Conservation (phyloP, 345 rosid species). For the Eucalyptus paniculata region DNA sequence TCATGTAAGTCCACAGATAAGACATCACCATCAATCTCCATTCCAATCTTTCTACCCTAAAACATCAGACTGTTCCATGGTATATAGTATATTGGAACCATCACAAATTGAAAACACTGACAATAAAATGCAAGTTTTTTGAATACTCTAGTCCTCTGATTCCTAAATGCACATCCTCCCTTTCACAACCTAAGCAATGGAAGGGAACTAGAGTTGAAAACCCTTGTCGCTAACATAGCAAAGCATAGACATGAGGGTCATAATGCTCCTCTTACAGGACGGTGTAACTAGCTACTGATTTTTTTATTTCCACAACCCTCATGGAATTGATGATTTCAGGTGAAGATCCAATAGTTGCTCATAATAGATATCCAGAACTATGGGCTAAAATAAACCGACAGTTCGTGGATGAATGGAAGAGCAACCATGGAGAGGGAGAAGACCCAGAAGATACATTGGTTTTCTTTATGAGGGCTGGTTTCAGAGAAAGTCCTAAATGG, state of each 20-base stretch:
- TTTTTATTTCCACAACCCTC: not conserved
- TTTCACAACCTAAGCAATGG: not conserved
- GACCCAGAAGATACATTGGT: slow-evolving; percentile 34
- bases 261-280: not conserved
- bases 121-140: not conserved
- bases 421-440: slow-evolving; percentile 3
- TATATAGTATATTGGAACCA: not conserved
- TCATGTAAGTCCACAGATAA: not conserved
- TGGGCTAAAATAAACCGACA: slow-evolving; percentile 69
- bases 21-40: not conserved
- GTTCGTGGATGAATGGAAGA: slow-evolving; percentile 59
- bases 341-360: slow-evolving; percentile 61
- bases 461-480: slow-evolving; percentile 72
- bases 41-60: not conserved
- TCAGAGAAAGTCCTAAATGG: slow-evolving; percentile 61
- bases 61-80: not conserved
- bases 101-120: not conserved
- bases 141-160: not conserved
- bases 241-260: not conserved
- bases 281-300: not conserved
- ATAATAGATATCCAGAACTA: slow-evolving; percentile 66
- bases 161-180: not conserved
- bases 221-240: not conserved
- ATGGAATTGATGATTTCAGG: slow-evolving; percentile 12
- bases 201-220: not conserved